phyloP scores from a whole-genome alignment of 2,329 filamentous ascomycete genomes.

The Fusarium succisae region DNA sequence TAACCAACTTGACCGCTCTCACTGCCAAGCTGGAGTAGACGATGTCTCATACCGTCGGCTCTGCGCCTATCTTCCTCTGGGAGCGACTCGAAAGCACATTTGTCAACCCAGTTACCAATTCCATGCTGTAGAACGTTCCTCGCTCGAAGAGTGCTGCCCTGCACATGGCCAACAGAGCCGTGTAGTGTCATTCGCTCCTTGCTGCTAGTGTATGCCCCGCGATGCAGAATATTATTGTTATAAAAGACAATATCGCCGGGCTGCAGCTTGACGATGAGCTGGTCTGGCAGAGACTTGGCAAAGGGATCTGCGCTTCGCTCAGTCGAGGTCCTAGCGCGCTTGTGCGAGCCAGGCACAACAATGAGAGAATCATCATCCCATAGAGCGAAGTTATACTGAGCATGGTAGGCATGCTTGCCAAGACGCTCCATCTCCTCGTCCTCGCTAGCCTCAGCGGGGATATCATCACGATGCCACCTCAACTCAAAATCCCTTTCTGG shows the following conservation, averaged over 20 bases:
- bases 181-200: constrained; percentile 77
- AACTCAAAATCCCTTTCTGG: constrained; percentile 77
- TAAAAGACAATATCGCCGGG: constrained; percentile 88
- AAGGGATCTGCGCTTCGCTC: constrained; percentile 76
- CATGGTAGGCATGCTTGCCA: constrained; percentile 71
- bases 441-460: constrained; percentile 69
- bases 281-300: constrained; percentile 67
- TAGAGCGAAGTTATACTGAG: constrained; percentile 88
- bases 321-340: constrained; percentile 71
- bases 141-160: constrained; percentile 65
- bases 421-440: constrained; percentile 75
- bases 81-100: constrained; percentile 64
- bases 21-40: constrained; percentile 69
- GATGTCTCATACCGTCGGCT: constrained; percentile 71
- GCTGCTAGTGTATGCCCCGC: constrained; percentile 69
- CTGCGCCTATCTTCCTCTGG: constrained; percentile 54
- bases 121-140: constrained; percentile 81
- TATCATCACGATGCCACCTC: constrained; percentile 87
- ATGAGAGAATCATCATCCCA: constrained; percentile 79
- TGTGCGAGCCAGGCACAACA: constrained; percentile 81
- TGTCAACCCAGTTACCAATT: constrained; percentile 71
- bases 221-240: constrained; percentile 86
- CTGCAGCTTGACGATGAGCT: constrained; percentile 71
- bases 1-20: constrained; percentile 71
- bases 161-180: constrained; percentile 72